Evolutionary conservation across 306 rosid species (phyloP).

Genomic region (Dryas drummondii): DNA sequence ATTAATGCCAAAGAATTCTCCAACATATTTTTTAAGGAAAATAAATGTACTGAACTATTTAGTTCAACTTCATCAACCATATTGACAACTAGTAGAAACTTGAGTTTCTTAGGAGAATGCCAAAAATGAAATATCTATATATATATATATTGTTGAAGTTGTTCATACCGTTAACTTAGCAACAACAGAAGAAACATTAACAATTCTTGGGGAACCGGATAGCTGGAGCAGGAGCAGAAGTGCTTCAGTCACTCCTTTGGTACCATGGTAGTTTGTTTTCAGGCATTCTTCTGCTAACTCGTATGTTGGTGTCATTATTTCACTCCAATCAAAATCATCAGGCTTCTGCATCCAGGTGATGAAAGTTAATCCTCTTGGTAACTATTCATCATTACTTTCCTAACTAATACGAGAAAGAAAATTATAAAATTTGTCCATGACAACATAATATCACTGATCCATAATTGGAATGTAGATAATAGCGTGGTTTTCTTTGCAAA

Average conservation of each 20-base stretch:
- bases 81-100: background rate
- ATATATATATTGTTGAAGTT: too few species aligned
- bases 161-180: background rate
- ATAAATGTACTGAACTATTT: background rate
- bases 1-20: too few species aligned
- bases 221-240: conserved; percentile 44
- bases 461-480: too few species aligned
- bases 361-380: background rate
- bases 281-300: conserved; percentile 33
- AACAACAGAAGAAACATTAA: conserved; percentile 32
- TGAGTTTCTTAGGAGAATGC: background rate
- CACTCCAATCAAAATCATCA: conserved; percentile 32
- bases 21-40: too few species aligned
- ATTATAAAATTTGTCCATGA: background rate
- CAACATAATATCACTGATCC: too few species aligned
- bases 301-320: conserved; percentile 12
- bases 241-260: conserved; percentile 29
- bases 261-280: conserved; percentile 48
- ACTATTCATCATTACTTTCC: background rate
- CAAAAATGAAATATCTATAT: background rate
- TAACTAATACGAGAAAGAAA: background rate
- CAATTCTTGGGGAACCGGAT: conserved; percentile 50
- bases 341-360: background rate
- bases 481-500: too few species aligned
- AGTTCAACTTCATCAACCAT: background rate